Percentiles rank a stretch among this genome's conserved stretches.
phyloP scores from a whole-genome alignment of 148 eudicot genomes.

The Polygonum maritimum region DNA sequence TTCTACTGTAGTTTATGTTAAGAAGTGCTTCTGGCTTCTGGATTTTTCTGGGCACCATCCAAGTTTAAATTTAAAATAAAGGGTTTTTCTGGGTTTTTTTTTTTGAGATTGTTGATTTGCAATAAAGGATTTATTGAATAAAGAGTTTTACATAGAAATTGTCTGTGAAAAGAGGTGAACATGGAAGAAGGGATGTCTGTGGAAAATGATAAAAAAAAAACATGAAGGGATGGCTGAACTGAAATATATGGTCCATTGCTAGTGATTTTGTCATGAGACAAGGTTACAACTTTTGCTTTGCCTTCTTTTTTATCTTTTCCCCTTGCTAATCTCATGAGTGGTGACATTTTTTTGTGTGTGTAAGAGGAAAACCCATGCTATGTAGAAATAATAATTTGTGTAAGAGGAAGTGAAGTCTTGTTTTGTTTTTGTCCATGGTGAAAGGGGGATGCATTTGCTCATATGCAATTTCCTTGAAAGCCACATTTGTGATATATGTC shows the following conservation, averaged over 20 bases:
- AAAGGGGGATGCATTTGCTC: not conserved
- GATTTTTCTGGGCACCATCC: too few species aligned
- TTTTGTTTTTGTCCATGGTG: not conserved
- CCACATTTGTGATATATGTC: not conserved
- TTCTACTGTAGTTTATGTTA: too few species aligned
- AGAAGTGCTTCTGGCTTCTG: too few species aligned
- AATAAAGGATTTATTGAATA: not conserved
- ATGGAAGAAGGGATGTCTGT: not conserved
- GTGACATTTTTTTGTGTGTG: not conserved
- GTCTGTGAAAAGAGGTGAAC: not conserved
- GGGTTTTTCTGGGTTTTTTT: too few species aligned
- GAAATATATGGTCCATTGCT: conserved; percentile 2
- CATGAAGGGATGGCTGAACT: not conserved
- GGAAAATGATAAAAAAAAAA: too few species aligned
- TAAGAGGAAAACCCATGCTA: not conserved
- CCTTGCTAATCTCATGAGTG: conserved; percentile 1
- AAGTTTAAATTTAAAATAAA: too few species aligned
- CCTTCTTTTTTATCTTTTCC: not conserved
- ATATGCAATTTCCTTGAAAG: not conserved
- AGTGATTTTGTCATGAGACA: conserved; percentile 7
- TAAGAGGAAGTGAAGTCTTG: not conserved
- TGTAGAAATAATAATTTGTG: not conserved
- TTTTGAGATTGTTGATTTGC: not conserved
- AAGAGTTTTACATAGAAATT: not conserved
- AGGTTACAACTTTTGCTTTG: conserved; percentile 7